These are phyloP conservation scores for Bacterosira constricta DNA, from an alignment of 108 stramenopile species.

Conservation along the genomic window DNA sequence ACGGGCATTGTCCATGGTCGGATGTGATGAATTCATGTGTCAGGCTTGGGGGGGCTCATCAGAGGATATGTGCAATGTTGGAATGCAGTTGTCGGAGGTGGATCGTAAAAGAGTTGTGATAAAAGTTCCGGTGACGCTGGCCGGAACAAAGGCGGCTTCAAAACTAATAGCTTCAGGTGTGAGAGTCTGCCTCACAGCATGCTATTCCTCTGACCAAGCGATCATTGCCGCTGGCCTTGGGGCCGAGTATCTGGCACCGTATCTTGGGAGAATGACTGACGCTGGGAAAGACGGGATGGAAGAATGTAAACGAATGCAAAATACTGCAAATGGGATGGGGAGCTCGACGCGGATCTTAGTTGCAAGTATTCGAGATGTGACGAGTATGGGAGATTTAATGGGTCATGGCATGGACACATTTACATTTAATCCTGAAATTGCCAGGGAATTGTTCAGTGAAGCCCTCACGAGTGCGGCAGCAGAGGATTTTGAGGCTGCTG, in stretches of 20 bases:
- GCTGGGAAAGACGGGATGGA: slow-evolving; percentile 62
- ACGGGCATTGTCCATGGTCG: slow-evolving; percentile 33
- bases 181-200: slow-evolving; percentile 75
- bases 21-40: slow-evolving; percentile 82
- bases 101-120: slow-evolving; percentile 66
- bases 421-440: slow-evolving; percentile 66
- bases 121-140: slow-evolving; percentile 65
- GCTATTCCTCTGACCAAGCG: slow-evolving; percentile 65
- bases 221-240: slow-evolving; percentile 60
- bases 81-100: slow-evolving; percentile 57
- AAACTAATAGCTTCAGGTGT: slow-evolving; percentile 52
- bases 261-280: slow-evolving; percentile 65
- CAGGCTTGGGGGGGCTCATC: slow-evolving; percentile 68
- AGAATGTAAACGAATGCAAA: slow-evolving; percentile 62
- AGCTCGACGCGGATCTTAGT: slow-evolving; percentile 70
- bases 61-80: slow-evolving; percentile 59
- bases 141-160: slow-evolving; percentile 61
- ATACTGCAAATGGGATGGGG: slow-evolving; percentile 61
- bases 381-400: slow-evolving; percentile 54
- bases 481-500: slow-evolving; percentile 63
- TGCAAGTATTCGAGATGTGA: slow-evolving; percentile 59
- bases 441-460: slow-evolving; percentile 57
- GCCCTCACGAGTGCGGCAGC: slow-evolving; percentile 64
- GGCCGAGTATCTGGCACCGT: slow-evolving; percentile 61
- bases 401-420: slow-evolving; percentile 63